Evolutionary conservation across 768 basidiomycete species (phyloP), one percentile per base, ranked within the genome.

Genomic region (Phanerodontia chrysosporium): DNA sequence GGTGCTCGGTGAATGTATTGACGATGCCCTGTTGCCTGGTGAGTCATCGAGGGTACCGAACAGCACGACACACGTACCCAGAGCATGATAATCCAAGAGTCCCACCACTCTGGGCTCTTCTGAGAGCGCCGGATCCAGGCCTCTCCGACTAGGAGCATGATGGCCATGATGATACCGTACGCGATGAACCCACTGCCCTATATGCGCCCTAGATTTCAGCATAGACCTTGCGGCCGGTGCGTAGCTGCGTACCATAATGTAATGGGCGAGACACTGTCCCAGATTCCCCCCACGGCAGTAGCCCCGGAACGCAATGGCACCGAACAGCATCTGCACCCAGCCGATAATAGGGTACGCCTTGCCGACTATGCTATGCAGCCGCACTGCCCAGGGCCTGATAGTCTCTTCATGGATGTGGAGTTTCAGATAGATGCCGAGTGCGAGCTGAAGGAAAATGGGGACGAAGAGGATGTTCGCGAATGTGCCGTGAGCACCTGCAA

Each of bases 1-100:
- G 89, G 69, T 97, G 94, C 67, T 94, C 91, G 0, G 94, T 95
- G 69, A 96, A 95, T 0, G 94, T 95, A 64, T 97, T 96, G 58
- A 97, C 88, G 83, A 65, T 58, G 39, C 5, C 8, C n/a, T 52
- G 27, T 39, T 10, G 4, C 27, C 9, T 6, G 7, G 4, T 28
- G 6, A 56, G 9, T 22, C 2, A 46, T 28, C 8, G 35, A 49
- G 3, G 28, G 32, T 18, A 30, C 13, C 28, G 27, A 44, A 58
- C 58, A 30, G n/a, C 30, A 32, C 27, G 42, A 24, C 14, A 16
- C 49, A 73, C 83, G 42, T 61, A 87, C 79, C 80, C 80, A 81
- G n/a, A 76, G 61, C 67, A 75, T 75, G 39, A 81, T 81, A 18
- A 81, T 72, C 85, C 86, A 86, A 13, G 90, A 91, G 71, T 92